Base-by-base conservation (phyloP, 306 rosid genomes). In the Sesbania bispinosa region DNA sequence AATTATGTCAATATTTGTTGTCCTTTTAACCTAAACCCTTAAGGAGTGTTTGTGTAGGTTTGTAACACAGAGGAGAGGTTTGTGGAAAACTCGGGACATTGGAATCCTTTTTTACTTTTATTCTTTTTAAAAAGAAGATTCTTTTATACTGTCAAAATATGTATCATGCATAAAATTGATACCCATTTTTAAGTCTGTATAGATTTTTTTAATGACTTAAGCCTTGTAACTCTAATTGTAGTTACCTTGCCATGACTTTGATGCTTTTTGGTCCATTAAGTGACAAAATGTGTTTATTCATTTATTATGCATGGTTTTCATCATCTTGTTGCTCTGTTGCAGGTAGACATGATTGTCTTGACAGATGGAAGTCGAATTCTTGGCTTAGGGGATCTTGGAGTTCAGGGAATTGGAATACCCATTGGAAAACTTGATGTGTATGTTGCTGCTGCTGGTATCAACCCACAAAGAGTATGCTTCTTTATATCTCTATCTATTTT, bases 331-430 rank as follows among this genome's bases (percentile, higher is more conserved):
- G 69, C 20, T 78, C 42, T 67, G 45, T 76, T 87, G 69, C 93
- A 95, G 99, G 99, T 95, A 73, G 99, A 95, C 84, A 95, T 95
- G 99, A 89, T 95, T 76, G 99, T 95, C 82, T 68, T 95, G 74
- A 95, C 99, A 50, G 99, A 95, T 81, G 99, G 99, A 55, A 95
- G 99, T 76, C 97, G 99, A 75, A 91, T 95, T 77, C 99, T 95
- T 82, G 99, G 99, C 76, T 85, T 95, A 63, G 99, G 99, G 69
- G 99, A 95, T 70, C 99, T 95, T 75, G 99, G 99, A 62, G 97
- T 95, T 84, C 99, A 95, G 82, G 99, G 99, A 69, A 95, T 95
- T 61, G 99, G 93, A 85, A 95, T 95, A 58, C 97, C 99, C 42
- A 89, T 91, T 38, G 99, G 99, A 62, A 95, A 95, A 80, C 97